Evolutionary conservation across 306 rosid species (phyloP), one percentile per base, ranked within the genome.

Genomic region (Datisca glomerata): DNA sequence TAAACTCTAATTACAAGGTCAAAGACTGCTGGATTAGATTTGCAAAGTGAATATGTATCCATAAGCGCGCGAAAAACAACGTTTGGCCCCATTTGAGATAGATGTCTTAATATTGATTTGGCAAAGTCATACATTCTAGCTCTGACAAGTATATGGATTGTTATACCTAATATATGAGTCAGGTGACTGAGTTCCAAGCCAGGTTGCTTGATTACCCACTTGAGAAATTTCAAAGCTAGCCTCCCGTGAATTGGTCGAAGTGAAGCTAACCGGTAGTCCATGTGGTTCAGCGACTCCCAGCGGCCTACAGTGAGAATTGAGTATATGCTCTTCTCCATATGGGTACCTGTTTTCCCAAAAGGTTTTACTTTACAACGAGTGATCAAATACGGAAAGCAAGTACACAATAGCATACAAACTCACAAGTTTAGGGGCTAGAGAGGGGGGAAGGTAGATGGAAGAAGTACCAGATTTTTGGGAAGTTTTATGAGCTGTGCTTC

Each of bases 191-290:
- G 63, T 65, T 72, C 85, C 64, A 78, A 74, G 64, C 71, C 73
- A 38, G 89, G 81, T 37, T 82, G 85, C 41, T 54, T 54, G 34
- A 64, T 61, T 41, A 78, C 55, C 89, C 94, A 72, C 37, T 74
- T 74, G 67, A 82, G 76, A 51, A 78, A 78, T 59, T 74, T 82
- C 68, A 74, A 32, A 24, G 81, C 81, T 27, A 82, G 60, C 60
- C 65, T 68, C 60, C 94, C 94, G 52, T 82, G 94, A 4, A 82
- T 67, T 34, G 89, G 94, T 53, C 89, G 71, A n/a, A 82, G 81
- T 28, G 94, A 58, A 58, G 76, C 64, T 35, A 74, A 48, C 51
- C 60, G 68, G 48, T 82, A 82, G 18, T 54, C 75, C 94, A 82
- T 82, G 50, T 63, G 66, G 59, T 78, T 82, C 37, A 82, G 69